A percentile compares a stretch with the other conserved stretches of the same genome.
Evolutionary conservation across 2,329 filamentous ascomycete genomes (phyloP).

Genomic region (Pseudogymnoascus sp.): DNA sequence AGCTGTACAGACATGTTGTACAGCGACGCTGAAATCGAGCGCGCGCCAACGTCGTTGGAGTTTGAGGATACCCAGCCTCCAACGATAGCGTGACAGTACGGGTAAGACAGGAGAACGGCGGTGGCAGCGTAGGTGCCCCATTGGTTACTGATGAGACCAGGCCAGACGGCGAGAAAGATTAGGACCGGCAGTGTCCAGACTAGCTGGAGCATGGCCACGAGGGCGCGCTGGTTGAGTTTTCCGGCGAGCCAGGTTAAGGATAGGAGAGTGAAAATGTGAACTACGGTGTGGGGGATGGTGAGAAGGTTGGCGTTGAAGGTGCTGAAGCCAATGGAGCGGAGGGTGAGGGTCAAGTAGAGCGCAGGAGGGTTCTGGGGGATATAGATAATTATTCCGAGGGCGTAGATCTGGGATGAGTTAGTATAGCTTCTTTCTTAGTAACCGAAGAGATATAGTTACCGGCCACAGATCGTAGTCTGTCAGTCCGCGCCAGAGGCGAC

Average conservation of each 20-base stretch:
- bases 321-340: slow-evolving; percentile 28
- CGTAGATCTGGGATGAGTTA: slow-evolving; percentile 28
- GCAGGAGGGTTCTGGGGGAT: slow-evolving; percentile 41
- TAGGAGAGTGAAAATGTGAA: slow-evolving; percentile 38
- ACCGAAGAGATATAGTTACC: slow-evolving; percentile 27
- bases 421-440: background rate
- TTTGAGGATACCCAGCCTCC: slow-evolving; percentile 44
- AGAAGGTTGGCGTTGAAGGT: slow-evolving; percentile 39
- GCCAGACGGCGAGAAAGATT: slow-evolving; percentile 28
- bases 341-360: slow-evolving; percentile 46
- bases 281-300: slow-evolving; percentile 37
- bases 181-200: slow-evolving; percentile 36
- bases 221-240: slow-evolving; percentile 31
- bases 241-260: slow-evolving; percentile 39
- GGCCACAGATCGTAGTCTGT: slow-evolving; percentile 56
- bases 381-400: slow-evolving; percentile 40
- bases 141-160: slow-evolving; percentile 19
- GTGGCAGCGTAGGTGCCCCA: slow-evolving; percentile 33
- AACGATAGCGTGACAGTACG: slow-evolving; percentile 26
- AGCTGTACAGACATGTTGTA: slow-evolving; percentile 48
- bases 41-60: slow-evolving; percentile 52
- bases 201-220: slow-evolving; percentile 30
- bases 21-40: slow-evolving; percentile 53
- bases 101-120: slow-evolving; percentile 22
- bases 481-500: slow-evolving; percentile 42